Conservation (phyloP, 164 flowering plant species). For the Nelumbo lutea region DNA sequence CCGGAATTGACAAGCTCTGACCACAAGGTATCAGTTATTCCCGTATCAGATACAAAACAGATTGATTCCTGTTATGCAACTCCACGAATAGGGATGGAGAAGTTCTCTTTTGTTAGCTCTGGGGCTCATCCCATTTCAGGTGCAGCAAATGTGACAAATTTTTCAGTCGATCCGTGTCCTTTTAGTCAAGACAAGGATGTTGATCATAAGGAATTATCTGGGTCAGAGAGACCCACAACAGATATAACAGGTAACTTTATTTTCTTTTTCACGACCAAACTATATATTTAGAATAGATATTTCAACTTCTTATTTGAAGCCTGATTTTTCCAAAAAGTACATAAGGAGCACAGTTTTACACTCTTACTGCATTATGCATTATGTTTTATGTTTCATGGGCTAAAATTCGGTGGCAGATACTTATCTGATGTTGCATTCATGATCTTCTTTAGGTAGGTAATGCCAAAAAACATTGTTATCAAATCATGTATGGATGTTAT, state of each 20-base stretch:
- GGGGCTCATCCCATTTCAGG: conserved; percentile 19
- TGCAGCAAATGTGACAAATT: conserved; percentile 24
- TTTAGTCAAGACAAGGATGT: conserved; percentile 47
- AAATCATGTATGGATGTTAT: too few species aligned
- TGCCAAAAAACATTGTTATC: too few species aligned
- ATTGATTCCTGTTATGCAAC: conserved; percentile 46
- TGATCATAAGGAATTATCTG: conserved; percentile 19
- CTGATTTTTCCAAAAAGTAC: too few species aligned
- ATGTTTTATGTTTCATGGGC: too few species aligned
- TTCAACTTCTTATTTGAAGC: background rate
- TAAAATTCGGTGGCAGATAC: too few species aligned
- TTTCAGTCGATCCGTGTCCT: conserved; percentile 28
- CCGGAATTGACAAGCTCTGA: conserved; percentile 50
- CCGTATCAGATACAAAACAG: conserved; percentile 33
- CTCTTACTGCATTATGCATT: too few species aligned
- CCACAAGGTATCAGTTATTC: conserved; percentile 23
- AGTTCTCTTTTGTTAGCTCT: conserved; percentile 39
- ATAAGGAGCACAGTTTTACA: too few species aligned
- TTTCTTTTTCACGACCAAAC: conserved; percentile 3
- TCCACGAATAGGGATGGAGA: conserved; percentile 35
- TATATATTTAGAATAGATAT: background rate
- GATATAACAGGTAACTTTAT: conserved; percentile 39
- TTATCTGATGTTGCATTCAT: too few species aligned
- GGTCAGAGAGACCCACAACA: conserved; percentile 20
- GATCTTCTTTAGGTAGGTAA: too few species aligned